These are phyloP conservation scores for Aureobasidium subglaciale DNA, from an alignment of 2,329 filamentous ascomycete genomes.

Conservation along the genomic window DNA sequence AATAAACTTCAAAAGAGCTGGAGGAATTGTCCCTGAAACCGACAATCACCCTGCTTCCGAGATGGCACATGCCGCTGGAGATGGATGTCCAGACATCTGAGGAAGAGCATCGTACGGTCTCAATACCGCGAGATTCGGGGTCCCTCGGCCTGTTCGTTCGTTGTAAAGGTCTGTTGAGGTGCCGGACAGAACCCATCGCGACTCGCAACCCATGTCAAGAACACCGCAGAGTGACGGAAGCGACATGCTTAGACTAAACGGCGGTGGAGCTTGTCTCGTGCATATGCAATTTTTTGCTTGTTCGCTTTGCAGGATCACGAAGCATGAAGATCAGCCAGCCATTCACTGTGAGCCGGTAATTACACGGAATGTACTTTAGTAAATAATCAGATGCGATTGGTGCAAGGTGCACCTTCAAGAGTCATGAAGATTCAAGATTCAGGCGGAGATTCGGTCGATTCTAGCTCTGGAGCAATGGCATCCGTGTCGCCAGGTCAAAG, in stretches of 20 bases:
- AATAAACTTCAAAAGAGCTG: background rate
- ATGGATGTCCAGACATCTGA: background rate
- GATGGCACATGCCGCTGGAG: background rate
- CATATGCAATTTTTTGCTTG: slow-evolving; percentile 4
- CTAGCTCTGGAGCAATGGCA: background rate
- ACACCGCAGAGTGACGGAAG: background rate
- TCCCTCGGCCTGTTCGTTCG: too few relatives aligned
- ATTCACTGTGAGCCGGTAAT: background rate
- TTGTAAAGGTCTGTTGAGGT: too few relatives aligned
- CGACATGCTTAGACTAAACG: background rate
- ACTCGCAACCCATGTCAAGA: too few relatives aligned
- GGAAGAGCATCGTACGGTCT: background rate
- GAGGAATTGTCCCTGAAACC: background rate
- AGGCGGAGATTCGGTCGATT: background rate
- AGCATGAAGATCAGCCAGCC: slow-evolving; percentile 7
- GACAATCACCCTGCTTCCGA: background rate
- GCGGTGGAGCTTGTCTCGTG: slow-evolving; percentile 12
- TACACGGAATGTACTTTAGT: background rate
- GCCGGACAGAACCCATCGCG: too few relatives aligned
- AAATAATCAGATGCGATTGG: background rate
- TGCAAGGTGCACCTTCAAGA: background rate
- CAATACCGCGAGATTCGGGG: too few relatives aligned
- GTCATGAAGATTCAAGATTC: slow-evolving; percentile 1
- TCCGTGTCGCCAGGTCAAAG: background rate
- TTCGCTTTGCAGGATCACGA: slow-evolving; percentile 2